These are phyloP conservation scores for Kurtzmaniella fragi DNA, from an alignment of 805 yeast species.

Conservation along the genomic window DNA sequence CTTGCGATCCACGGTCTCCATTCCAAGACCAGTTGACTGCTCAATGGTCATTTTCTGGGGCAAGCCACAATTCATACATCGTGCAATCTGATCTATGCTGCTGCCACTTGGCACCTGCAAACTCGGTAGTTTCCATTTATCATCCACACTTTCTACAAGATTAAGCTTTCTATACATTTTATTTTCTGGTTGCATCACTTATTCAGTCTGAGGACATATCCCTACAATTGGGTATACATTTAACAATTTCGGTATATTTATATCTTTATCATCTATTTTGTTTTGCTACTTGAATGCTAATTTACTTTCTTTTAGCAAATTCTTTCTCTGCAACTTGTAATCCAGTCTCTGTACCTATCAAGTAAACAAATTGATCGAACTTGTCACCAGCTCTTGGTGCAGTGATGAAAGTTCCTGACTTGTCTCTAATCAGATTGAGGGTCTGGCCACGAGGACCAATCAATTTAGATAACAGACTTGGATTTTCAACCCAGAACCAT, in stretches of 20 bases:
- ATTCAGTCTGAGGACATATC: too few relatives aligned
- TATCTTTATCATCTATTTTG: background rate
- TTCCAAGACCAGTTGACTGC: too few relatives aligned
- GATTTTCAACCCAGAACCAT: slow-evolving; percentile 56
- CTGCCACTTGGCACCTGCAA: too few relatives aligned
- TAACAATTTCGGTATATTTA: background rate
- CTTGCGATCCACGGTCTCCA: too few relatives aligned
- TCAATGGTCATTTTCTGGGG: too few relatives aligned
- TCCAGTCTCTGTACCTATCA: slow-evolving; percentile 56
- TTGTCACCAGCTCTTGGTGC: slow-evolving; percentile 59
- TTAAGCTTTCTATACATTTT: too few relatives aligned
- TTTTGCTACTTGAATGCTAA: background rate
- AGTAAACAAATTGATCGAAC: slow-evolving; percentile 47
- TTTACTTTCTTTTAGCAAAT: slow-evolving; percentile 8
- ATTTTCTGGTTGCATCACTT: too few relatives aligned
- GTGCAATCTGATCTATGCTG: too few relatives aligned
- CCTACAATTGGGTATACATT: background rate
- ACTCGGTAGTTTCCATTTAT: too few relatives aligned
- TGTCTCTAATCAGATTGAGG: slow-evolving; percentile 55
- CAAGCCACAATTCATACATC: too few relatives aligned
- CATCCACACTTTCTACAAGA: too few relatives aligned
- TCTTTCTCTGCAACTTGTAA: slow-evolving; percentile 31
- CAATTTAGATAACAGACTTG: slow-evolving; percentile 52
- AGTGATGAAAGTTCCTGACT: slow-evolving; percentile 52
- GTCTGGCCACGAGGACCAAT: slow-evolving; percentile 76